Conservation (phyloP, 495 filamentous ascomycete genomes). For the Sabuloglossum arenarium region DNA sequence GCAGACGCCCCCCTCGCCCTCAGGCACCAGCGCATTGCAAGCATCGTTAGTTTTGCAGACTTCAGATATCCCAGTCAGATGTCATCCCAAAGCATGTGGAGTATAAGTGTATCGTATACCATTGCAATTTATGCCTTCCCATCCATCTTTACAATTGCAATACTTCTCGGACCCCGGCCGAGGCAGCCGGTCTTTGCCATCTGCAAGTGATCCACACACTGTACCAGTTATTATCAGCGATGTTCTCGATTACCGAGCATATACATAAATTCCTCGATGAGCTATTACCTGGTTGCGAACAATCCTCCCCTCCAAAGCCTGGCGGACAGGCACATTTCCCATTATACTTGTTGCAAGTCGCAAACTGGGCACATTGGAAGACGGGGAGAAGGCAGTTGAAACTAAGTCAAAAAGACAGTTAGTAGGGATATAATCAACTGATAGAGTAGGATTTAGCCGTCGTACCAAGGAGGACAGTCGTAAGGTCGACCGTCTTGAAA, state of each 20-base stretch:
- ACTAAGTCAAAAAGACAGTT: slow-evolving; percentile 22
- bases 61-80: neutral
- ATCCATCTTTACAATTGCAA: slow-evolving; percentile 84
- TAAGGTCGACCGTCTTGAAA: slow-evolving; percentile 31
- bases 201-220: slow-evolving; percentile 75
- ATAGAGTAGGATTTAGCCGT: neutral
- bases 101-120: neutral
- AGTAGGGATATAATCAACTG: slow-evolving; percentile 3
- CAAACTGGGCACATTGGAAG: slow-evolving; percentile 77
- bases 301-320: slow-evolving; percentile 87
- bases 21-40: slow-evolving; percentile 69
- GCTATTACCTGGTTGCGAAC: slow-evolving; percentile 45
- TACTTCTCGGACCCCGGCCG: slow-evolving; percentile 26
- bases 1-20: slow-evolving; percentile 60
- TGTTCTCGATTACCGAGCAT: neutral
- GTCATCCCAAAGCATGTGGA: neutral
- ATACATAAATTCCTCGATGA: neutral
- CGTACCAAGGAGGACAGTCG: slow-evolving; percentile 45
- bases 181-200: slow-evolving; percentile 50
- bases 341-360: slow-evolving; percentile 62
- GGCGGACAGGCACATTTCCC: slow-evolving; percentile 83
- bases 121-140: slow-evolving; percentile 98
- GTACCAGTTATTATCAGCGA: neutral
- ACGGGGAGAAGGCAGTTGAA: slow-evolving; percentile 95
- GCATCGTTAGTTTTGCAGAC: slow-evolving; percentile 68